Evolutionary conservation across 768 basidiomycete species (phyloP).

Genomic region (Artomyces pyxidatus): DNA sequence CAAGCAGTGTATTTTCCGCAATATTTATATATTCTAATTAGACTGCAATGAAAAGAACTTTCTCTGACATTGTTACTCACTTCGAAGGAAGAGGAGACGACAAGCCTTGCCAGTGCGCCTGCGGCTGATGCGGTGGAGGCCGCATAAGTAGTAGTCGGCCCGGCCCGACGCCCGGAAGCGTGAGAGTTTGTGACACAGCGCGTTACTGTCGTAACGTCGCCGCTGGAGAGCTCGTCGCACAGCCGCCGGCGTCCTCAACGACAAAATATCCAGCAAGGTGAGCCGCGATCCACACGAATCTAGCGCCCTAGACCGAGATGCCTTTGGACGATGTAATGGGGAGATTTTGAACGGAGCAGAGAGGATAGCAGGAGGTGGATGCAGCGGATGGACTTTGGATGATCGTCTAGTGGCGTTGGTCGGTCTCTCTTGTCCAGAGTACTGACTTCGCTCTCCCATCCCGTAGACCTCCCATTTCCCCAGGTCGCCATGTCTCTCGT

Average conservation of each 20-base stretch:
- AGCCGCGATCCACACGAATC: not conserved
- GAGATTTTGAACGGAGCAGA: not conserved
- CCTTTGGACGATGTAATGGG: not conserved
- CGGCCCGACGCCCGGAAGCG: too few relatives aligned
- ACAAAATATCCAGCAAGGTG: slow-evolving; percentile 9
- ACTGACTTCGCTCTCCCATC: not conserved
- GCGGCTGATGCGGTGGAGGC: too few relatives aligned
- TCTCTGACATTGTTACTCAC: too few relatives aligned
- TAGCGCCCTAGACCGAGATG: not conserved
- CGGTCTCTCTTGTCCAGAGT: not conserved
- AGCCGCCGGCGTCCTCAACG: not conserved
- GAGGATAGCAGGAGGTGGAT: slow-evolving; percentile 9
- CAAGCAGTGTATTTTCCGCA: too few relatives aligned
- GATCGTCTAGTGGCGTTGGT: not conserved
- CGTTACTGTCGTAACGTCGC: not conserved
- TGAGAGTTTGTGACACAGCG: not conserved
- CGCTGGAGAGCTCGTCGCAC: not conserved
- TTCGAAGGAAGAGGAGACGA: too few relatives aligned
- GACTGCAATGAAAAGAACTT: too few relatives aligned
- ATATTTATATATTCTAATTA: too few relatives aligned
- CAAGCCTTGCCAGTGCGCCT: too few relatives aligned
- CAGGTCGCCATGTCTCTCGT: slow-evolving; percentile 82
- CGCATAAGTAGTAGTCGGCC: too few relatives aligned
- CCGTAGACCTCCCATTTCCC: not conserved
- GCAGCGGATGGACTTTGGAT: slow-evolving; percentile 8